These are phyloP conservation scores for Pisolithus marmoratus DNA, from an alignment of 768 basidiomycete species.

Conservation along the genomic window DNA sequence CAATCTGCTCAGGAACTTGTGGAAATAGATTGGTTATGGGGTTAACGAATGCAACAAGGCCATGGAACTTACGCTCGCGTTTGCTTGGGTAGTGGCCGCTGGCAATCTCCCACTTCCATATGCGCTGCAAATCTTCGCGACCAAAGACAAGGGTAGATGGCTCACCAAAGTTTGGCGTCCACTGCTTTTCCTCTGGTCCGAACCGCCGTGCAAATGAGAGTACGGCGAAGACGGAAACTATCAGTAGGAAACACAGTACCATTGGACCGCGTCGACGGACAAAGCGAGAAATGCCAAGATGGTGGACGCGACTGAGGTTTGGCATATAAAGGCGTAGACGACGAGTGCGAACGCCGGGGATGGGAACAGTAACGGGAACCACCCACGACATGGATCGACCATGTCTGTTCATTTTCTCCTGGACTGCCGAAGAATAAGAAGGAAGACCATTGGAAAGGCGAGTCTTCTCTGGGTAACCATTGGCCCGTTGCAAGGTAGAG, in stretches of 20 bases:
- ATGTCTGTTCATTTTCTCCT: slow-evolving; percentile 59
- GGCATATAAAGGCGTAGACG: slow-evolving; percentile 53
- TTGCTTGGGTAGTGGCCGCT: slow-evolving; percentile 93
- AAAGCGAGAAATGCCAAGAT: slow-evolving; percentile 49
- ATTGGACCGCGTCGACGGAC: slow-evolving; percentile 53
- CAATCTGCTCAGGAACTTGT: slow-evolving; percentile 67
- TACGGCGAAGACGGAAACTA: slow-evolving; percentile 45
- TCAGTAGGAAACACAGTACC: slow-evolving; percentile 42
- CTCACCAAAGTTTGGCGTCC: slow-evolving; percentile 55
- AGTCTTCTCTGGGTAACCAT: slow-evolving; percentile 40
- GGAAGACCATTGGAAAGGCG: slow-evolving; percentile 40
- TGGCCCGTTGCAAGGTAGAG: slow-evolving; percentile 39
- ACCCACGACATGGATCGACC: slow-evolving; percentile 49
- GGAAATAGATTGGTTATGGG: slow-evolving; percentile 1
- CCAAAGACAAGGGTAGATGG: slow-evolving; percentile 69
- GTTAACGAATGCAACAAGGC: background rate
- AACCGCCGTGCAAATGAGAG: slow-evolving; percentile 60
- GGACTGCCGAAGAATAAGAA: slow-evolving; percentile 50
- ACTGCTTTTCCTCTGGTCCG: slow-evolving; percentile 54
- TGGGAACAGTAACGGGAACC: slow-evolving; percentile 49
- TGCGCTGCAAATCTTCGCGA: slow-evolving; percentile 75
- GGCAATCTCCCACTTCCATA: slow-evolving; percentile 94
- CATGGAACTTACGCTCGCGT: slow-evolving; percentile 53
- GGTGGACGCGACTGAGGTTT: slow-evolving; percentile 57
- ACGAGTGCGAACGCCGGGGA: slow-evolving; percentile 55